Percentiles rank a stretch among this genome's conserved stretches.
Conservation (phyloP, 192 early-diverging fungal genomes). For the Dimargaris verticillata region DNA sequence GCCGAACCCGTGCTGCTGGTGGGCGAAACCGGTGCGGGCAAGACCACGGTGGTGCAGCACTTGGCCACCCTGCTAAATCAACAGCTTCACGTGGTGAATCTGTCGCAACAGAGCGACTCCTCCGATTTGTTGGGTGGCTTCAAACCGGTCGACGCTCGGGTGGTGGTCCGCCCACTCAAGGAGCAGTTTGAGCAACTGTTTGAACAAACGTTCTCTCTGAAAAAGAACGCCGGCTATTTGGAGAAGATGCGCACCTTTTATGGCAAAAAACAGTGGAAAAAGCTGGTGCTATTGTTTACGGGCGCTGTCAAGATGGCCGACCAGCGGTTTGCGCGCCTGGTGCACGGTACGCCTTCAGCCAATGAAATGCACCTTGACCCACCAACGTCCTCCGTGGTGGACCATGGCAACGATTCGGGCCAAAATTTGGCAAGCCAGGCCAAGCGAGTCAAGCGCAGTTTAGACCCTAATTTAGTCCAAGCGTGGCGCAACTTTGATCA, state of each 20-base stretch:
- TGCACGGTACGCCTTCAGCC: neutral
- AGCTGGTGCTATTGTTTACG: constrained; percentile 53
- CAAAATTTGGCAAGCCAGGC: neutral
- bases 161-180: constrained; percentile 60
- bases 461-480: constrained; percentile 24
- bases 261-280: constrained; percentile 66
- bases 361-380: too few relatives aligned
- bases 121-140: constrained; percentile 93
- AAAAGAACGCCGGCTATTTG: constrained; percentile 73
- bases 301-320: constrained; percentile 68
- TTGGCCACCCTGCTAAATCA: constrained; percentile 61
- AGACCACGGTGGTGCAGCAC: constrained; percentile 89
- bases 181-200: constrained; percentile 80
- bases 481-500: constrained; percentile 64
- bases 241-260: constrained; percentile 58
- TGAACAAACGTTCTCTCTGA: constrained; percentile 67
- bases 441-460: neutral
- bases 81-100: constrained; percentile 78
- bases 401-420: neutral
- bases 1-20: constrained; percentile 78
- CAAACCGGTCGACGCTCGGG: constrained; percentile 78
- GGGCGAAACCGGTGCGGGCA: constrained; percentile 96
- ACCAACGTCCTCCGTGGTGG: neutral
- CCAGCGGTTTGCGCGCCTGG: constrained; percentile 25
- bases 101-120: constrained; percentile 90